Percentiles rank a stretch among this genome's conserved stretches.
These are phyloP conservation scores for Kodamaea sagamina DNA, from an alignment of 805 yeast species.

Conservation along the genomic window DNA sequence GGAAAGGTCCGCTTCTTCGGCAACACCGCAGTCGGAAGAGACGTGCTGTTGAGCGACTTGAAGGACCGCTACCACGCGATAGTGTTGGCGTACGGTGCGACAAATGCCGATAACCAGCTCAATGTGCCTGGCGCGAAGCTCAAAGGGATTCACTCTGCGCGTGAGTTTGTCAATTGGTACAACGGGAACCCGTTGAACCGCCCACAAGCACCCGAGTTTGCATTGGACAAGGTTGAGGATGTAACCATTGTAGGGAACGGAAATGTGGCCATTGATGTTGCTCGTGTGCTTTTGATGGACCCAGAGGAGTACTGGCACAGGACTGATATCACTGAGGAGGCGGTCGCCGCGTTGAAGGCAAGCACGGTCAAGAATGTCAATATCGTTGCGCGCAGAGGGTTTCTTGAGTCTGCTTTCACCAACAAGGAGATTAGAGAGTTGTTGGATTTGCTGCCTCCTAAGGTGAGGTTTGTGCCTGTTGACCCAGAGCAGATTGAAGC, in stretches of 20 bases:
- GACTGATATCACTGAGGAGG: slow-evolving; percentile 73
- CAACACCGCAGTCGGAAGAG: slow-evolving; percentile 67
- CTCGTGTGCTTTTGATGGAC: slow-evolving; percentile 68
- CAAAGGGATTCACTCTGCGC: slow-evolving; percentile 74
- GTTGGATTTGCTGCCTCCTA: slow-evolving; percentile 57
- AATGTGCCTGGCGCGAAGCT: slow-evolving; percentile 60
- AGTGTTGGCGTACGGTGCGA: slow-evolving; percentile 81
- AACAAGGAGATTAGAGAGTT: slow-evolving; percentile 90
- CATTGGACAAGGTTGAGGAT: slow-evolving; percentile 54
- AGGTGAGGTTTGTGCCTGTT: slow-evolving; percentile 44
- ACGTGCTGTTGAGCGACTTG: slow-evolving; percentile 53
- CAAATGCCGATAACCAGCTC: slow-evolving; percentile 53
- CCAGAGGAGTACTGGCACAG: slow-evolving; percentile 55
- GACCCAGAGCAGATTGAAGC: slow-evolving; percentile 33
- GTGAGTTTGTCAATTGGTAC: slow-evolving; percentile 94
- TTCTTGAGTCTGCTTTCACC: slow-evolving; percentile 83
- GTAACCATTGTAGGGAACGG: slow-evolving; percentile 95
- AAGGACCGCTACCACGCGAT: slow-evolving; percentile 66
- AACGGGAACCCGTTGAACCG: slow-evolving; percentile 71
- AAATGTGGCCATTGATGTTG: slow-evolving; percentile 91
- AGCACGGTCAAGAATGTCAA: slow-evolving; percentile 64
- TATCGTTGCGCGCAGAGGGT: slow-evolving; percentile 84
- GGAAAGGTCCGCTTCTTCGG: slow-evolving; percentile 58
- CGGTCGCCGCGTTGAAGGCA: slow-evolving; percentile 52
- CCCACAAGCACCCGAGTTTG: slow-evolving; percentile 1